Conservation (phyloP, 1,139 yeast species). For the Entelexis sorbosivorans region DNA sequence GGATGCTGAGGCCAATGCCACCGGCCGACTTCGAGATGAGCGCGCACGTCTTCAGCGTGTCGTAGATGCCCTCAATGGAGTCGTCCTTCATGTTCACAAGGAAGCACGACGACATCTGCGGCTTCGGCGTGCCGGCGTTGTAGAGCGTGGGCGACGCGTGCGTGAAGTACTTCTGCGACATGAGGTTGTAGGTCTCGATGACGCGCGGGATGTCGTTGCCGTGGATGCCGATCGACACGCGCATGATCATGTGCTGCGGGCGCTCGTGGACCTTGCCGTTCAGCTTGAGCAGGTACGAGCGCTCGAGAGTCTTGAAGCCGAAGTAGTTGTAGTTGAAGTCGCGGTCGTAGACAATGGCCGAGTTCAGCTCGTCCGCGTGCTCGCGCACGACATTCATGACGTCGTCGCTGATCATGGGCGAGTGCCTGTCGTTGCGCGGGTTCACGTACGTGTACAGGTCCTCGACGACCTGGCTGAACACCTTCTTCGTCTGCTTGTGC, state of each 20-base stretch:
- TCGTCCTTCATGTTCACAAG: constrained; percentile 81
- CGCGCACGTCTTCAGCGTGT: constrained; percentile 76
- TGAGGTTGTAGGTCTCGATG: constrained; percentile 68
- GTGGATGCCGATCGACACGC: constrained; percentile 83
- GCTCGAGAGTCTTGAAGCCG: constrained; percentile 79
- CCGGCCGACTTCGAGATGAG: constrained; percentile 83
- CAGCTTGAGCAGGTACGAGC: constrained; percentile 64
- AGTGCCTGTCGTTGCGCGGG: constrained; percentile 54
- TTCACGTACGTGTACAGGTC: constrained; percentile 54
- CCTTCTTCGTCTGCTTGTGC: constrained; percentile 88
- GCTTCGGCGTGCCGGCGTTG: constrained; percentile 81
- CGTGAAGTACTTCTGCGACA: constrained; percentile 75
- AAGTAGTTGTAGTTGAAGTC: constrained; percentile 75
- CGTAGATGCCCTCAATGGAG: constrained; percentile 82
- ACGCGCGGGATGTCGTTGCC: constrained; percentile 61
- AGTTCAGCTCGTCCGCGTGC: constrained; percentile 60
- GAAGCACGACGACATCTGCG: constrained; percentile 85
- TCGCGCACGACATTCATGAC: constrained; percentile 52
- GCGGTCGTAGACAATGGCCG: constrained; percentile 73
- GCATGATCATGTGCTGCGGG: constrained; percentile 82
- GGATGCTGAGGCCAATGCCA: constrained; percentile 78
- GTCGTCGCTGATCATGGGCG: constrained; percentile 75
- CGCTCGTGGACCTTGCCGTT: constrained; percentile 73
- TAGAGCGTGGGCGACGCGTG: constrained; percentile 86
- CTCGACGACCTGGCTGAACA: constrained; percentile 66